Base-by-base conservation (phyloP, 768 basidiomycete genomes). In the Rubroboletus pulcherrimus region DNA sequence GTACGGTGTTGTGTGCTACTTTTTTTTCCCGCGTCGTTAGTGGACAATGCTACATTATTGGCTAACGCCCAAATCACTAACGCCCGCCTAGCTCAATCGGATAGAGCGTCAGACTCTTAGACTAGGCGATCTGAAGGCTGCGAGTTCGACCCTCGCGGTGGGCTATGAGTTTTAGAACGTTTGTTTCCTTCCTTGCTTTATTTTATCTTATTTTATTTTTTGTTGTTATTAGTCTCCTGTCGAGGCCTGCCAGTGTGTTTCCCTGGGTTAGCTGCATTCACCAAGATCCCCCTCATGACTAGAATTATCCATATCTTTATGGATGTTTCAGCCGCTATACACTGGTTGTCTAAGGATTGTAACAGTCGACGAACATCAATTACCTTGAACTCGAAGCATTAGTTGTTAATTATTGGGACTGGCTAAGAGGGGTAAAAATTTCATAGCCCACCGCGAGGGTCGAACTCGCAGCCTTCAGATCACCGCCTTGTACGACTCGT, bases 401-500 rank as follows among this genome's bases (percentile, higher is more conserved):
- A 43, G 24, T 14, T 21, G 12, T 21, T 40, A 15, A 42, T 4
- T 15, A 24, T 26, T 5, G 24, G 15, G 17, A n/a, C 9, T 4
- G 8, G 17, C 9, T 9, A 38, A n/a, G 17, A 37, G 34, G 34
- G 34, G 35, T 24, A 24, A 41, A 41, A 41, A 21, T 3, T 21
- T 2, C 2, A 21, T 82, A 85, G 84, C 84, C 85, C 84, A 85
- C 83, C 84, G 85, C 85, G 85, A 84, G 85, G 84, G 78, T 86
- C 85, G 85, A 86, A 86, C 85, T 84, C 85, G 85, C 85, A 86
- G 82, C 85, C 85, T 86, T 86, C 82, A 86, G 85, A 86, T 86
- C 51, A 57, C 78, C 77, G 75, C 78, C 63, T 67, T 69, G 67
- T 50, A 65, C 62, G 53, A 64, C 56, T 61, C 34, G 68, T 63